Conservation (phyloP, 495 filamentous ascomycete species). For the Annulohypoxylon nitens region DNA sequence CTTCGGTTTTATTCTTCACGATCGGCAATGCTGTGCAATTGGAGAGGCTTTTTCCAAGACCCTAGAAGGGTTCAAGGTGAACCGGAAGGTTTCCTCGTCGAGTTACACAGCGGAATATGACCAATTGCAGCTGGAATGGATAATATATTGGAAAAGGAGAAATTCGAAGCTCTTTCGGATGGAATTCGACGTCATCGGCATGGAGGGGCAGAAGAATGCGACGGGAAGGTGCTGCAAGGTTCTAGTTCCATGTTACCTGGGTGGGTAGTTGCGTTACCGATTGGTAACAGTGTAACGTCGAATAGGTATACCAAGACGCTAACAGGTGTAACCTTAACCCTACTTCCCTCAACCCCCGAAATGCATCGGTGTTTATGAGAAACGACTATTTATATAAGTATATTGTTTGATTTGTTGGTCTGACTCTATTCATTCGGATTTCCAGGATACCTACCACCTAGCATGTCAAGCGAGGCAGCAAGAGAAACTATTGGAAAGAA, state of each 20-base stretch:
- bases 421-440: background rate
- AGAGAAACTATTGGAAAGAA: constrained; percentile 20
- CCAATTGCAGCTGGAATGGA: background rate
- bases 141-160: background rate
- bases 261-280: background rate
- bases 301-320: background rate
- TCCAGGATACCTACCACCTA: background rate
- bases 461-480: constrained; percentile 32
- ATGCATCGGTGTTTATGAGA: background rate
- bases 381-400: background rate
- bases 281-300: constrained; percentile 7
- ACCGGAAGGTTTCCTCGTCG: constrained; percentile 1
- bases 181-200: constrained; percentile 34
- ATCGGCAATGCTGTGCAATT: background rate
- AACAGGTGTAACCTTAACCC: background rate
- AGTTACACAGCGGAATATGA: background rate
- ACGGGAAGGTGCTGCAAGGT: background rate
- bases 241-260: constrained; percentile 1
- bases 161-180: background rate
- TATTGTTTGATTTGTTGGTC: background rate
- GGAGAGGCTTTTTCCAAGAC: background rate
- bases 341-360: background rate
- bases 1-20: background rate
- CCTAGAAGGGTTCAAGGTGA: background rate
- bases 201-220: constrained; percentile 35